phyloP scores from a whole-genome alignment of 2,329 filamentous ascomycete species.

The Phoma sp. region DNA sequence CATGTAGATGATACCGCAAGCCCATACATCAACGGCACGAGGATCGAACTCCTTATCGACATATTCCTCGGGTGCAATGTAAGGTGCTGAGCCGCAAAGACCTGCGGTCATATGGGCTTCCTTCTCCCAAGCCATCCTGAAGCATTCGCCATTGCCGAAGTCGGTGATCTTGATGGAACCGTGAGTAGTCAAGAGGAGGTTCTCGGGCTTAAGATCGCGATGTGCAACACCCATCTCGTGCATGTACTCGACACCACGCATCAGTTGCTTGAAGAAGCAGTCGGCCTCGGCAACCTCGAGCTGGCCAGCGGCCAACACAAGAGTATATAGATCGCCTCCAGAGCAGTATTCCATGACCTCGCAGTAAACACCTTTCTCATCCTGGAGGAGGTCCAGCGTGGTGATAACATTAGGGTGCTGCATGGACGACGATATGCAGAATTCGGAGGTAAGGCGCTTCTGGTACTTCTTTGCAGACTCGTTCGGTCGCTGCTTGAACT shows the following conservation, averaged over 20 bases:
- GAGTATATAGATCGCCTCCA: slow-evolving; percentile 92
- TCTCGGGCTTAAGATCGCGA: slow-evolving; percentile 95
- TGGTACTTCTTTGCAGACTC: slow-evolving; percentile 98
- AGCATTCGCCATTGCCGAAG: slow-evolving; percentile 98
- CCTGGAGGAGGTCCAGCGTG: slow-evolving; percentile 92
- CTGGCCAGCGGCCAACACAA: slow-evolving; percentile 89
- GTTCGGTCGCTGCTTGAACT: slow-evolving; percentile 92
- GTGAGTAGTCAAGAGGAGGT: slow-evolving; percentile 89
- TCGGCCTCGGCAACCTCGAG: slow-evolving; percentile 92
- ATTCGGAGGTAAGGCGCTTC: slow-evolving; percentile 95
- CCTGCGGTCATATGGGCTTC: slow-evolving; percentile 98
- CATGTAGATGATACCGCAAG: slow-evolving; percentile 99
- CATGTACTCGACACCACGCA: slow-evolving; percentile 98
- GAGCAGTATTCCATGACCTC: slow-evolving; percentile 99
- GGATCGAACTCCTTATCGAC: slow-evolving; percentile 95
- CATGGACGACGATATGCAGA: slow-evolving; percentile 96
- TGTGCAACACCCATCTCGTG: slow-evolving; percentile 99
- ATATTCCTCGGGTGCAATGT: slow-evolving; percentile 97
- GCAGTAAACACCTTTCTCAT: slow-evolving; percentile 96
- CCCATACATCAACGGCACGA: slow-evolving; percentile 97
- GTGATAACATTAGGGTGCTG: slow-evolving; percentile 98
- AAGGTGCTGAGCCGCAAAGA: slow-evolving; percentile 93
- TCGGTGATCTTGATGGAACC: slow-evolving; percentile 97
- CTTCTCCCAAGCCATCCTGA: slow-evolving; percentile 99
- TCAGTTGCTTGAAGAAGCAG: slow-evolving; percentile 98